phyloP scores from a whole-genome alignment of 768 basidiomycete species.

The Hemileccinum impolitum region DNA sequence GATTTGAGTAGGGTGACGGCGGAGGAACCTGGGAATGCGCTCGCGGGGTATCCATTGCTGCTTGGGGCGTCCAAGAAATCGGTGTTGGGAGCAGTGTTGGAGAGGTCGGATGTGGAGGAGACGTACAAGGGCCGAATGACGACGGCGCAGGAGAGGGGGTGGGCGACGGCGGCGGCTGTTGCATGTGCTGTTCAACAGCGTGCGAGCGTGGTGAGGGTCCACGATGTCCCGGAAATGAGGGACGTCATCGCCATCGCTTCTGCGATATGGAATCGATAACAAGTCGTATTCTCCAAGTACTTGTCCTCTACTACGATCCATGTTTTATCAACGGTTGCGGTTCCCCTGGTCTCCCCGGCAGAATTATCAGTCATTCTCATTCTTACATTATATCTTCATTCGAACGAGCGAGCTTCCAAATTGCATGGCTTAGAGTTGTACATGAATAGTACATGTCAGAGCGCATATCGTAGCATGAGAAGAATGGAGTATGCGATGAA shows the following conservation, averaged over 20 bases:
- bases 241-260: constrained; percentile 71
- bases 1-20: constrained; percentile 45
- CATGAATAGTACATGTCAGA: constrained; percentile 21
- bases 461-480: constrained; percentile 24
- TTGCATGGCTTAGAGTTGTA: not conserved
- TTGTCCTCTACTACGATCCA: too few species aligned
- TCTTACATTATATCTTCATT: too few species aligned
- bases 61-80: constrained; percentile 84
- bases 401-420: too few species aligned
- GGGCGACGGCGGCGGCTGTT: constrained; percentile 78
- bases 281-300: too few species aligned
- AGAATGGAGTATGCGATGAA: constrained; percentile 9
- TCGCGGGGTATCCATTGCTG: constrained; percentile 61
- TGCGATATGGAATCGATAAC: constrained; percentile 46
- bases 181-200: constrained; percentile 73
- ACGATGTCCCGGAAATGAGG: constrained; percentile 68
- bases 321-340: too few species aligned
- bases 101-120: constrained; percentile 37
- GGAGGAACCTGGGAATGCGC: constrained; percentile 42
- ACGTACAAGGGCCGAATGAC: constrained; percentile 49
- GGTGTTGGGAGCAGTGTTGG: constrained; percentile 69
- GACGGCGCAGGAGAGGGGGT: constrained; percentile 61
- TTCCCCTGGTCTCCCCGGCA: too few species aligned
- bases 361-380: too few species aligned
- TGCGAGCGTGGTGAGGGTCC: constrained; percentile 73